Base-by-base conservation (phyloP, 495 filamentous ascomycete genomes). In the Hyaloscypha hepaticicola region DNA sequence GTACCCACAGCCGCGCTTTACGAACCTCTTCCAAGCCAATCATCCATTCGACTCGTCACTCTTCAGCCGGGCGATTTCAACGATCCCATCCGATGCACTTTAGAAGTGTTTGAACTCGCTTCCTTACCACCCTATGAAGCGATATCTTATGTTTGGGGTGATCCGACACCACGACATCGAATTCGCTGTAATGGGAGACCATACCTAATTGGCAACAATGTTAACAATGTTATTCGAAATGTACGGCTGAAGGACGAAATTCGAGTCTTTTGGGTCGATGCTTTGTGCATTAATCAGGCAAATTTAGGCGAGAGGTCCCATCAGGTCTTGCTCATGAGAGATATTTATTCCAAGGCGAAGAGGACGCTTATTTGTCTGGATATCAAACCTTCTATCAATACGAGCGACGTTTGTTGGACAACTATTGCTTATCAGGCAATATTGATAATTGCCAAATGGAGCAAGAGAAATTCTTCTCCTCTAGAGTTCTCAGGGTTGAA, bases 141-240 rank as follows among this genome's bases (percentile, higher is more conserved):
- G 5, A n/a, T 50, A 50, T 50, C 48, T 50, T 50, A 50, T 24
- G 48, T 50, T 5, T 50, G 48, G 48, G 48, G 48, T 24, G 48
- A 50, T n/a, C 5, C 16, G 48, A 50, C 19, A 5, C 31, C 31
- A 34, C 31, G 22, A 50, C 5, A 50, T 50, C 19, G 19, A 50
- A 6, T n/a, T 50, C 19, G 22, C 22, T 50, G 22, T 19, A 24
- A n/a, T n/a, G 16, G 19, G 19, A 50, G 48, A 16, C 48, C 5
- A 5, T 50, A 24, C 16, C 19, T 50, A 16, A 16, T 19, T n/a
- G 19, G 48, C 22, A n/a, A 50, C 19, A 50, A 50, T 50, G 5
- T 50, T 4, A 6, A 50, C 22, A n/a, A n/a, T 6, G 48, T 16
- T 50, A n/a, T 50, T 19, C 48, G 16, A 6, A n/a, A n/a, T 24